phyloP scores from a whole-genome alignment of 169 alveolate genomes.

The Plasmodium berghei region DNA sequence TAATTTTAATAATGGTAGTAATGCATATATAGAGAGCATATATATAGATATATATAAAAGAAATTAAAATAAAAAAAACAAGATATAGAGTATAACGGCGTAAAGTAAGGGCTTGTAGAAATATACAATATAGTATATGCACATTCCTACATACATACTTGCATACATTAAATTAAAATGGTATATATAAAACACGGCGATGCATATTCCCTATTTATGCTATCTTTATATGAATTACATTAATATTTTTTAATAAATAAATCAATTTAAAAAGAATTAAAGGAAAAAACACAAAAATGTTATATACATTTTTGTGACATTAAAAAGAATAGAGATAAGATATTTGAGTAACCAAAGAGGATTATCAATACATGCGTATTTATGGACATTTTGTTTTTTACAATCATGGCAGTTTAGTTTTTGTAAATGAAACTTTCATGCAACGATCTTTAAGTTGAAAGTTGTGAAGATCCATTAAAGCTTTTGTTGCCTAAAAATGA shows the following conservation, averaged over 20 bases:
- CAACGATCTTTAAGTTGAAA: conserved; percentile 75
- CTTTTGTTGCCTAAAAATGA: conserved; percentile 78
- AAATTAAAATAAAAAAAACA: not conserved
- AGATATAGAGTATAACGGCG: not conserved
- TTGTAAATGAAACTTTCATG: conserved; percentile 82
- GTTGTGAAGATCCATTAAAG: conserved; percentile 83
- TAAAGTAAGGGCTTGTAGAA: not conserved
- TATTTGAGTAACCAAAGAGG: no score
- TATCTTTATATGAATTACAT: no score
- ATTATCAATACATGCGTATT: not conserved
- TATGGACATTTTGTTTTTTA: not conserved
- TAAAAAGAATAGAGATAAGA: no score
- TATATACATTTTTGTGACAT: no score
- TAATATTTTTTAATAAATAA: no score
- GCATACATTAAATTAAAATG: no score
- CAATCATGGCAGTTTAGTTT: conserved; percentile 35
- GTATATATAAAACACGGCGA: no score
- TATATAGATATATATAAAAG: not conserved
- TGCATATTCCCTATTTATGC: no score
- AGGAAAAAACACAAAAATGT: no score
- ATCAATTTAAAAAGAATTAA: no score
- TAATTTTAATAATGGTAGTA: not conserved
- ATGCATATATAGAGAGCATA: not conserved
- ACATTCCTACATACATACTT: no score
- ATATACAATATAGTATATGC: no score